Evolutionary conservation across 139 green algal species (phyloP).

Genomic region (Tetradesmus lagerheimii): DNA sequence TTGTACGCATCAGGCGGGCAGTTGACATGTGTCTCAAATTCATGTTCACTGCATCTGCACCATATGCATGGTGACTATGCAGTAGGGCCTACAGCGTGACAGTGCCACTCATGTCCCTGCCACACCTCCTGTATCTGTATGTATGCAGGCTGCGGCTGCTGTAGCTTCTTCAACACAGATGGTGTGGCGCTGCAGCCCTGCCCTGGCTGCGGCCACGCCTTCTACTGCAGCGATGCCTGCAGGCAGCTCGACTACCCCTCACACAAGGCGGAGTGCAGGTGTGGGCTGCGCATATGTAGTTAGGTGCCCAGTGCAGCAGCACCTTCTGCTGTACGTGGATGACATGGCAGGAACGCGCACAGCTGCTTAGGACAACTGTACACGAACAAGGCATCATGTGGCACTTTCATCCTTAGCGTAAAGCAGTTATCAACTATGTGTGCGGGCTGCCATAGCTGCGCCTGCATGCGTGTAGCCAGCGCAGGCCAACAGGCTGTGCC

Average conservation of each 20-base stretch:
- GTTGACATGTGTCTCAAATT: too few species aligned
- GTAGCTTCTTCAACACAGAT: slow-evolving; percentile 17
- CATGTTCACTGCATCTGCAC: too few species aligned
- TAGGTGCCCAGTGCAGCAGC: background rate
- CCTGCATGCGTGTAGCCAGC: too few species aligned
- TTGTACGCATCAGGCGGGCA: too few species aligned
- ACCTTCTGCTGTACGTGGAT: background rate
- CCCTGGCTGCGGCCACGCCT: background rate
- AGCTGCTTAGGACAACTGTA: too few species aligned
- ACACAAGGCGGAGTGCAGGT: slow-evolving; percentile 26
- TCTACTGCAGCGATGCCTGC: slow-evolving; percentile 4
- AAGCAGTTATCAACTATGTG: too few species aligned
- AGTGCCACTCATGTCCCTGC: background rate
- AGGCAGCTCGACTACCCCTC: background rate
- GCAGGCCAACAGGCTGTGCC: too few species aligned
- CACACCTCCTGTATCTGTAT: background rate
- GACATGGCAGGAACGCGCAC: background rate
- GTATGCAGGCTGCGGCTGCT: slow-evolving; percentile 14
- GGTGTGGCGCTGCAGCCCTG: background rate
- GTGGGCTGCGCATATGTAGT: background rate
- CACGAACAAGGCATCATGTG: too few species aligned
- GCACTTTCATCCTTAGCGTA: too few species aligned
- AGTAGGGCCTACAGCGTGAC: too few species aligned
- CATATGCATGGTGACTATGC: too few species aligned
- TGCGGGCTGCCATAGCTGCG: too few species aligned